Percentiles rank a stretch among this genome's conserved stretches.
Evolutionary conservation across 352 stramenopile species (phyloP).

Genomic region (Phytophthora constricta): DNA sequence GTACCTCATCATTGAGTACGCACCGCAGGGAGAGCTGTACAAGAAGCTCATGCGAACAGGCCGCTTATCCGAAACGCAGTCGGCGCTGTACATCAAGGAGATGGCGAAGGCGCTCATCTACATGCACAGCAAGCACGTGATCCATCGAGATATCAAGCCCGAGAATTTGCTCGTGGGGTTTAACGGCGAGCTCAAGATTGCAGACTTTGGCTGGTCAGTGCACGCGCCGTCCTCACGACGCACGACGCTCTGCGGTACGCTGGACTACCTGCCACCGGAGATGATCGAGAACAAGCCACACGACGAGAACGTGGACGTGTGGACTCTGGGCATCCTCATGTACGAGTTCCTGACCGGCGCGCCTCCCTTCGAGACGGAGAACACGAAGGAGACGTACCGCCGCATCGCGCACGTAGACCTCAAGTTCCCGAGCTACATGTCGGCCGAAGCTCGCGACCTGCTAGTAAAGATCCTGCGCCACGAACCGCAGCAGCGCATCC

Average conservation of each 20-base stretch:
- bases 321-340: conserved; percentile 98
- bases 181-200: conserved; percentile 98
- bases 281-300: conserved; percentile 99
- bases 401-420: conserved; percentile 97
- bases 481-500: conserved; percentile 94
- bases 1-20: conserved; percentile 99
- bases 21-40: conserved; percentile 98
- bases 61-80: conserved; percentile 93
- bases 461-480: conserved; percentile 96
- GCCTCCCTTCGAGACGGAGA: conserved; percentile 98
- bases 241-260: conserved; percentile 98
- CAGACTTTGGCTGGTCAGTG: conserved; percentile 99
- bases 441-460: conserved; percentile 92
- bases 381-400: conserved; percentile 94
- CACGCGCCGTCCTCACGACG: conserved; percentile 96
- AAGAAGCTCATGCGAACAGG: conserved; percentile 94
- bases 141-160: conserved; percentile 99
- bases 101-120: conserved; percentile 95
- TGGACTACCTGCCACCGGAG: conserved; percentile 99
- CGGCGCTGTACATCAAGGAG: conserved; percentile 96
- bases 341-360: conserved; percentile 98
- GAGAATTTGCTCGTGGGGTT: conserved; percentile 98
- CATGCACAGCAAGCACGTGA: conserved; percentile 99
- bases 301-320: conserved; percentile 97
- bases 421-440: conserved; percentile 94